phyloP scores from a whole-genome alignment of 225 moss, liverwort and hornwort genomes.

The Rhytidiadelphus loreus region DNA sequence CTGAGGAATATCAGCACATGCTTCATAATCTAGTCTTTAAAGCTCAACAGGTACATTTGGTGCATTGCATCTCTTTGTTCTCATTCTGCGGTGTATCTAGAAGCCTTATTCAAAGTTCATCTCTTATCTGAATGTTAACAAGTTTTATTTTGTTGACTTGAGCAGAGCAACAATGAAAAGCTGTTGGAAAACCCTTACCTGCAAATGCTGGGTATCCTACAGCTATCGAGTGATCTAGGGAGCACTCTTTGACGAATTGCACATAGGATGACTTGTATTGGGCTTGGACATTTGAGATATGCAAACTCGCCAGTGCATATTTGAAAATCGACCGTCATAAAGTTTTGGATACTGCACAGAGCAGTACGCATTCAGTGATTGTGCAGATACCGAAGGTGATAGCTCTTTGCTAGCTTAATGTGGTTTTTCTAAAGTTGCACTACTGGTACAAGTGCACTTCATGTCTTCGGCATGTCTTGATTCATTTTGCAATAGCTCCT shows the following conservation, averaged over 20 bases:
- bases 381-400: constrained; percentile 20
- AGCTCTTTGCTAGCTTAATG: constrained; percentile 5
- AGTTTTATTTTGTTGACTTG: not conserved
- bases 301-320: constrained; percentile 8
- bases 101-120: not conserved
- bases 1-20: constrained; percentile 96
- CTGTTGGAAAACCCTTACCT: constrained; percentile 95
- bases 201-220: constrained; percentile 95
- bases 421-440: not conserved
- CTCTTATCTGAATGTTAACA: not conserved
- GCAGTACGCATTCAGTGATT: not conserved
- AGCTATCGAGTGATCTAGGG: constrained; percentile 67
- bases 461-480: not conserved
- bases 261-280: not conserved
- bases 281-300: constrained; percentile 5
- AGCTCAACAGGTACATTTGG: constrained; percentile 70
- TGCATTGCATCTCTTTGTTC: not conserved
- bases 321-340: not conserved
- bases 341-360: not conserved
- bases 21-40: constrained; percentile 97
- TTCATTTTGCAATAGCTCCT: not conserved
- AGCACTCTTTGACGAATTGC: constrained; percentile 35
- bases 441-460: not conserved
- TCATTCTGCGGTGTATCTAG: not conserved
- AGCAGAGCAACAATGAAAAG: constrained; percentile 99